Base-by-base conservation (phyloP, 495 filamentous ascomycete species). In the Daldinia decipiens region DNA sequence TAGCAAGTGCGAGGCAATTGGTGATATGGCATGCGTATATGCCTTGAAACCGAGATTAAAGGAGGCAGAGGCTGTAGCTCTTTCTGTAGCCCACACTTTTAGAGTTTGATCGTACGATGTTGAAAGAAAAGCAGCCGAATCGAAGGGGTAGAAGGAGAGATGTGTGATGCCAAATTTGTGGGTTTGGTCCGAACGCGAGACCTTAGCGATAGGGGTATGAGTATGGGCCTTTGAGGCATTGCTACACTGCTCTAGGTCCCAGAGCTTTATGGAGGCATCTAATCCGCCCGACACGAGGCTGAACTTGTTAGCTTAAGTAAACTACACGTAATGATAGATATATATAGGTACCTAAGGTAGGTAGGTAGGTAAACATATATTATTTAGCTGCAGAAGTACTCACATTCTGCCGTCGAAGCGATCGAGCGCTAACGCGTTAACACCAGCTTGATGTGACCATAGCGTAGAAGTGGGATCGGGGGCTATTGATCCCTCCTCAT, bases 61-160 rank as follows among this genome's bases (percentile, higher is more conserved):
- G 7, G 89, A 87, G 55, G 85, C 88, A 67, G 90, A 82, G 67
- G 85, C 26, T 64, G 80, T 24, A 55, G 92, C 79, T 67, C 85
- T 82, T 39, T 89, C 84, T 0, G 92, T 88, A 8, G 90, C 87
- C 74, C 90, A 97, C 2, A 94, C 80, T 77, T 94, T 94, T 34
- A 97, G 83, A 3, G 89, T 92, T 64, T 91, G 88, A 76, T 97
- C 94, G 76, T 93, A 93, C 52, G 93, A 93, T 11, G 90, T 90
- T 1, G 92, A 92, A 11, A 97, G 82, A 70, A 98, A 95, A 34
- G 94, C 81, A 68, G 86, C 79, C 65, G 90, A 80, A 81, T 95
- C 94, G 72, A 95, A 95, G 3, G 94, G 93, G 73, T 95, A 97
- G 80, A 96, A 96, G 1, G 86, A 92, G 40, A 97, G 79, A 38